Conservation (phyloP, 345 rosid genomes). For the Eucalyptus grandis region DNA sequence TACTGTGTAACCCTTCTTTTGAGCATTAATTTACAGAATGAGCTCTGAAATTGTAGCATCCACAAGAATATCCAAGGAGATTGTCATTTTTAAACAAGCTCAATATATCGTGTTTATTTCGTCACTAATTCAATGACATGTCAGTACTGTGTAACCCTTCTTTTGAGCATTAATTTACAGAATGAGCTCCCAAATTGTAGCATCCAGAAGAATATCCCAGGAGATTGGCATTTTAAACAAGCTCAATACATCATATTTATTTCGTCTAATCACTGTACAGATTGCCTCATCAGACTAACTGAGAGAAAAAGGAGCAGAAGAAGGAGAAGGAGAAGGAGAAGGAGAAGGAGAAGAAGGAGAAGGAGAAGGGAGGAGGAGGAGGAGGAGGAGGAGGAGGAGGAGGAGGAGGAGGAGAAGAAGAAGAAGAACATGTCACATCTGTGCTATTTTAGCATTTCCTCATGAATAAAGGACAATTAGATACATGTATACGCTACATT, state of each 20-base stretch:
- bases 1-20: not conserved
- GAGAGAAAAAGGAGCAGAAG: not conserved
- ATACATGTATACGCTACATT: not conserved
- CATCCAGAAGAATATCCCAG: not conserved
- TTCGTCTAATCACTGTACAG: not conserved
- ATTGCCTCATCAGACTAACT: not conserved
- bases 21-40: not conserved
- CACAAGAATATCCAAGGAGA: not conserved
- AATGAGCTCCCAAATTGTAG: not conserved
- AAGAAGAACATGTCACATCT: not conserved
- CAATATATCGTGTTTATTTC: not conserved
- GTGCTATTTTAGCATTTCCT: not conserved
- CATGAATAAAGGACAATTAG: not conserved
- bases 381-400: not conserved
- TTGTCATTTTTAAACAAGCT: not conserved
- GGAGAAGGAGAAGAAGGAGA: not conserved
- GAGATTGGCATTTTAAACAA: not conserved
- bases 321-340: rapidly evolving
- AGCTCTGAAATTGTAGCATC: not conserved
- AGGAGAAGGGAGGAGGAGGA: not conserved
- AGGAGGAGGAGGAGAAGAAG: not conserved
- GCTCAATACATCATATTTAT: not conserved
- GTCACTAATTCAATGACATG: not conserved
- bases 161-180: not conserved
- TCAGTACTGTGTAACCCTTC: not conserved